Percentiles rank a stretch among this genome's conserved stretches.
Conservation (phyloP, 169 alveolate genomes). For the Plasmodium cynomolgi region DNA sequence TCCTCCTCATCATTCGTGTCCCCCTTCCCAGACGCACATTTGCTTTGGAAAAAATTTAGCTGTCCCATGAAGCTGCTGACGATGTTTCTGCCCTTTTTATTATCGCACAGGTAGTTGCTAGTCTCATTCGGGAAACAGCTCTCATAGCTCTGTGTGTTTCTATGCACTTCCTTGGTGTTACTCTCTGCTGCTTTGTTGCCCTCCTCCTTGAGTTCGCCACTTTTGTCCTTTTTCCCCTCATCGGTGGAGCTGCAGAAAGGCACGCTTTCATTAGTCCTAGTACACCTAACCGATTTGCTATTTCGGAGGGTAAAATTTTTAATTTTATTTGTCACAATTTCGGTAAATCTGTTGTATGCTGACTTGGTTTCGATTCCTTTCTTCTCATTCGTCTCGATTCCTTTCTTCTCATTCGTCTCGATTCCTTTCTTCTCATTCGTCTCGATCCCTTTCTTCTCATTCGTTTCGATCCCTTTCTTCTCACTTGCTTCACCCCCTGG, state of each 20-base stretch:
- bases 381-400: not conserved
- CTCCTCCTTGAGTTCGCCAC: not conserved
- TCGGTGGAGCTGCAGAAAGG: not conserved
- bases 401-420: not conserved
- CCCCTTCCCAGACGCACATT: conserved; percentile 1
- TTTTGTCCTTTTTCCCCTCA: conserved; percentile 1
- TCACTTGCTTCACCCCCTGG: not conserved
- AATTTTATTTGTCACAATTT: conserved; percentile 16
- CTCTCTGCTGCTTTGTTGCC: not conserved
- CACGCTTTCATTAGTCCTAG: not conserved
- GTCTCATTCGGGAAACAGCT: not conserved
- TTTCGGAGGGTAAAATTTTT: conserved; percentile 26
- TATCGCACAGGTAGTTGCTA: not conserved
- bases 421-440: not conserved
- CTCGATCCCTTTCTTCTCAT: not conserved
- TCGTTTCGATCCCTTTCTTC: not conserved
- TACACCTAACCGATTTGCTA: conserved; percentile 20
- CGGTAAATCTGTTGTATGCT: conserved; percentile 48
- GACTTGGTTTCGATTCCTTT: not conserved
- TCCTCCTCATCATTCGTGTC: not conserved
- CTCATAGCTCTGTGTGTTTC: not conserved
- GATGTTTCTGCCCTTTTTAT: conserved; percentile 10
- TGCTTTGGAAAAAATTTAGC: conserved; percentile 37
- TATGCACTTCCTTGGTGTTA: not conserved
- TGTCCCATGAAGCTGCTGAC: conserved; percentile 10